Conservation (phyloP, 1,139 yeast genomes). For the Scheffersomyces stambukii region DNA sequence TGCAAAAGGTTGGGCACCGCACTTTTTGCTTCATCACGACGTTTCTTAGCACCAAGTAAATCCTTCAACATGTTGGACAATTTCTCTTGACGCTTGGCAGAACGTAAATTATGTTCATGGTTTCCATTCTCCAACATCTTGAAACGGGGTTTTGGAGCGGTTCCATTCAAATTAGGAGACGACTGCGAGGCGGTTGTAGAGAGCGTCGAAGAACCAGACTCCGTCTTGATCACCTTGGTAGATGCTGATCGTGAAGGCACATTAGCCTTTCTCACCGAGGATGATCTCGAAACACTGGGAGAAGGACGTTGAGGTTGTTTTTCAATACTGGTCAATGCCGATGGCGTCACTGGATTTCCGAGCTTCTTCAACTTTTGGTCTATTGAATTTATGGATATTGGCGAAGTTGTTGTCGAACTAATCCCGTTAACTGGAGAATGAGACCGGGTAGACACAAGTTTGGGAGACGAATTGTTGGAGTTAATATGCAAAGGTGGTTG, state of each 20-base stretch:
- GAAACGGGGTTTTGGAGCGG: slow-evolving; percentile 40
- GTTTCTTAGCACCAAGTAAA: slow-evolving; percentile 73
- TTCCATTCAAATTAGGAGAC: slow-evolving; percentile 3
- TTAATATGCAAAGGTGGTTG: slow-evolving; percentile 4
- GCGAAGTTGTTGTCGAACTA: slow-evolving; percentile 13
- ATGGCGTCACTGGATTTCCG: slow-evolving; percentile 1
- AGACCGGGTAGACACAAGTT: slow-evolving; percentile 11
- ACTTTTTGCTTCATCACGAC: slow-evolving; percentile 75
- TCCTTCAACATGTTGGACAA: slow-evolving; percentile 83
- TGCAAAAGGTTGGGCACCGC: slow-evolving; percentile 70
- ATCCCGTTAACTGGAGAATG: slow-evolving; percentile 9
- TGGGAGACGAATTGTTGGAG: slow-evolving; percentile 12
- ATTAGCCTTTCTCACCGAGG: slow-evolving; percentile 1
- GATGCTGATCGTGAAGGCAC: slow-evolving; percentile 5
- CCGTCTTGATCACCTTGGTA: too few relatives aligned
- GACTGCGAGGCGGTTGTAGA: slow-evolving; percentile 6
- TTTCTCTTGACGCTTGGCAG: slow-evolving; percentile 84
- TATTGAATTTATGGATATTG: slow-evolving; percentile 12
- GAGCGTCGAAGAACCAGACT: too few relatives aligned
- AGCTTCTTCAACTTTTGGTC: slow-evolving; percentile 10
- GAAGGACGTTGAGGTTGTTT: slow-evolving; percentile 6
- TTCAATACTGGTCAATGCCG: slow-evolving; percentile 3
- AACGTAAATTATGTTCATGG: slow-evolving; percentile 76
- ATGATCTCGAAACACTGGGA: slow-evolving; percentile 9
- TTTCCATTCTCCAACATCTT: slow-evolving; percentile 56